A percentile compares a stretch with the other conserved stretches of the same genome.
Conservation (phyloP, 1,139 yeast genomes). For the Diutina catenulata region DNA sequence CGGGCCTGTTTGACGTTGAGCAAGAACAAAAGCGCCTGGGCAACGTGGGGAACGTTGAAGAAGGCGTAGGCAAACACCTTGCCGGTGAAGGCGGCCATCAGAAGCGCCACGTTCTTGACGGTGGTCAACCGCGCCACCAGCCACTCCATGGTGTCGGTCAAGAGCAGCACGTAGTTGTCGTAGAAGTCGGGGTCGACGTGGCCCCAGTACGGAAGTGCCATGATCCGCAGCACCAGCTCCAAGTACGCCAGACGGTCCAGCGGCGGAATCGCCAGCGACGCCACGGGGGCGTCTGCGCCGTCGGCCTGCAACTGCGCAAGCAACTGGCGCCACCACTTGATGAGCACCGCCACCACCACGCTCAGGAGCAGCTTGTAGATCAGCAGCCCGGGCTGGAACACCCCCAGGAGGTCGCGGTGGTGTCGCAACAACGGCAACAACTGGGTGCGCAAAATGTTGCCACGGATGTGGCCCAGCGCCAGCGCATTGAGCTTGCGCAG, state of each 20-base stretch:
- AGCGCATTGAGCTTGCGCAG: slow-evolving; percentile 24
- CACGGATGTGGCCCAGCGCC: slow-evolving; percentile 33
- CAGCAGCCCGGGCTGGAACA: slow-evolving; percentile 14
- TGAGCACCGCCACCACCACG: slow-evolving; percentile 27
- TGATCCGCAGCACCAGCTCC: slow-evolving; percentile 60
- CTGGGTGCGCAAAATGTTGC: slow-evolving; percentile 55
- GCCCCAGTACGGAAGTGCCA: slow-evolving; percentile 57
- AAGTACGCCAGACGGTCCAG: slow-evolving; percentile 58
- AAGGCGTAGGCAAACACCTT: slow-evolving; percentile 63
- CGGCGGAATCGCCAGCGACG: background rate
- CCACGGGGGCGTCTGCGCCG: slow-evolving; percentile 8
- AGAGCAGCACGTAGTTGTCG: slow-evolving; percentile 17
- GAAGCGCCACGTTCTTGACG: slow-evolving; percentile 43
- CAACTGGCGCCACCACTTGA: slow-evolving; percentile 61
- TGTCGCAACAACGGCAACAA: slow-evolving; percentile 55
- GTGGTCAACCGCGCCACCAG: slow-evolving; percentile 39
- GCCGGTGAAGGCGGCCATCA: slow-evolving; percentile 67
- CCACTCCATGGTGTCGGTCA: slow-evolving; percentile 45
- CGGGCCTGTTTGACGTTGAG: slow-evolving; percentile 40
- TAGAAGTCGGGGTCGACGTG: slow-evolving; percentile 14
- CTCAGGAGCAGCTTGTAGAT: slow-evolving; percentile 24
- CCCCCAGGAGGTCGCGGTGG: slow-evolving; percentile 16
- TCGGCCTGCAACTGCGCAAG: slow-evolving; percentile 24
- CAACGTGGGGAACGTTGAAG: slow-evolving; percentile 48
- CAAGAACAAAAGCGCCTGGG: slow-evolving; percentile 48